A percentile compares a stretch with the other conserved stretches of the same genome.
Evolutionary conservation across 2,329 filamentous ascomycete genomes (phyloP).

Genomic region (Mycosphaerella arachidis): DNA sequence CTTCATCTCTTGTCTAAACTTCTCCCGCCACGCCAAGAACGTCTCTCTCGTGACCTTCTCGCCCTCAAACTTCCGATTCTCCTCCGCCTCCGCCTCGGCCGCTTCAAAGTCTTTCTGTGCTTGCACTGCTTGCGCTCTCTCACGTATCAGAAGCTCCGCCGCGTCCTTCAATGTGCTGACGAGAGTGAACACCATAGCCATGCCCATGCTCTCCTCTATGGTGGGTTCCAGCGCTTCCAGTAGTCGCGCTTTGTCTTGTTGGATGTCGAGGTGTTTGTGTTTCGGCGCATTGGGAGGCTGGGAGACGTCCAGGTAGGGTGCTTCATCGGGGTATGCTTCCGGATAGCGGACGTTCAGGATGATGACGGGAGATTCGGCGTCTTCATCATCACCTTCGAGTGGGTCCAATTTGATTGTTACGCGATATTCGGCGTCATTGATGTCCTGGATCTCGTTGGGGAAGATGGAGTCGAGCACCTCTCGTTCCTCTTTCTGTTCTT

Average conservation of each 20-base stretch:
- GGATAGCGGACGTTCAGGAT: conserved; percentile 84
- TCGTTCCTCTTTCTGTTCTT: conserved; percentile 92
- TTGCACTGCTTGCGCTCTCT: conserved; percentile 63
- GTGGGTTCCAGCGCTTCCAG: conserved; percentile 67
- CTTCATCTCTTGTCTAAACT: conserved; percentile 74
- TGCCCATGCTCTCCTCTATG: conserved; percentile 88
- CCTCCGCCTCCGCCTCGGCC: conserved; percentile 72
- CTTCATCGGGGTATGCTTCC: conserved; percentile 82
- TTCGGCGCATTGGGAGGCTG: conserved; percentile 64
- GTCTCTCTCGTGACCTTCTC: conserved; percentile 80
- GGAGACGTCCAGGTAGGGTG: conserved; percentile 75
- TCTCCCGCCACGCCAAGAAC: conserved; percentile 77
- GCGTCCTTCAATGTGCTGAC: conserved; percentile 82
- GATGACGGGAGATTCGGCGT: conserved; percentile 60
- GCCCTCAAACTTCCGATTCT: conserved; percentile 95
- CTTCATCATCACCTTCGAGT: conserved; percentile 48
- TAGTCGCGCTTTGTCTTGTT: conserved; percentile 71
- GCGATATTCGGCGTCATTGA: conserved; percentile 84
- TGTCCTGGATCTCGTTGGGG: conserved; percentile 93
- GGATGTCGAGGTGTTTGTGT: conserved; percentile 71
- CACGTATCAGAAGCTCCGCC: conserved; percentile 77
- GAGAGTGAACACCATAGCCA: conserved; percentile 95
- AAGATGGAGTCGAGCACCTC: conserved; percentile 99
- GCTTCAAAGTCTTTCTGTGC: conserved; percentile 50
- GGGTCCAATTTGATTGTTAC: conserved; percentile 77